Base-by-base conservation (phyloP, 177 flowering plant genomes). In the Tripterygium wilfordii region DNA sequence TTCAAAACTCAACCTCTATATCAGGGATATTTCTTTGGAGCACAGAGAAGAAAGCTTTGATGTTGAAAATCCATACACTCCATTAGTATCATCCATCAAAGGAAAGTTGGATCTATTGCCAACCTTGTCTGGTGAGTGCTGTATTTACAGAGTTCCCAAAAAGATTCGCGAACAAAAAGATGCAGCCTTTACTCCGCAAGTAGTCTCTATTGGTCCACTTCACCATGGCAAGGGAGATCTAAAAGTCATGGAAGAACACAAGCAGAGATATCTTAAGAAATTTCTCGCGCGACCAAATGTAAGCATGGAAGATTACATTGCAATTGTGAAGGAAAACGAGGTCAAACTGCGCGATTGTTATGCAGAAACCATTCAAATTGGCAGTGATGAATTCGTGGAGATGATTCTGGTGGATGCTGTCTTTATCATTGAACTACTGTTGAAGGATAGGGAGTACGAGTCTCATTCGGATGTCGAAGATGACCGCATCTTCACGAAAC, bases 131-230 rank as follows among this genome's bases (percentile, higher is more conserved):
- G 0, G 43, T 1, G 35, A 33, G 7, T 44, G 51, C n/a, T 43
- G 61, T 20, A 56, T 62, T 13, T 62, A 49, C 22, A 43, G 51
- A n/a, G 61, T 62, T 2, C 59, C 61, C 0, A 15, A 45, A 22
- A 33, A 12, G 4, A 27, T 56, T 0, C 64, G 60, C 1, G 8
- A 26, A 8, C 16, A 39, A 9, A 59, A 54, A 4, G 42, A 20
- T 14, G 43, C 18, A 3, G 56, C 60, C 25, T 64, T 48, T 33
- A 49, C 45, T 0, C 69, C 65, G 9, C 29, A 23, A 16, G 17
- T 61, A 4, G 45, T 65, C 29, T 65, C 69, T 19, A 55, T 65
- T n/a, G 69, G 69, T 23, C 69, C 69, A 1, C 23, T 55, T 21
- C 65, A 65, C 27, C 58, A 39, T 25, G 57, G 53, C 2, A 40